Conservation (phyloP, 2,329 filamentous ascomycete species). For the Elsinoe ampelina region DNA sequence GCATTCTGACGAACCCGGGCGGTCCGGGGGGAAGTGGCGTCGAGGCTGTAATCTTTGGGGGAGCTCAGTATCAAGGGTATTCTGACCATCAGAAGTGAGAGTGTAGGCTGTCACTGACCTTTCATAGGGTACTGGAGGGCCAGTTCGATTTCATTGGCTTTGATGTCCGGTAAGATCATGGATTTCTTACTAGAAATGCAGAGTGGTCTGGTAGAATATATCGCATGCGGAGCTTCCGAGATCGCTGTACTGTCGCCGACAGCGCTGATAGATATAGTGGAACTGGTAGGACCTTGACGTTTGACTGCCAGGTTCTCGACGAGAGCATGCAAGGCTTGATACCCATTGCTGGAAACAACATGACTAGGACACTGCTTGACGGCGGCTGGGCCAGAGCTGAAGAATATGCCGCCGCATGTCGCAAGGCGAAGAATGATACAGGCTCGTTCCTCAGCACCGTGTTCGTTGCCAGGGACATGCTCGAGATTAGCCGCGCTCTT, state of each 20-base stretch:
- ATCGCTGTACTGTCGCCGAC: no score
- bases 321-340: not conserved
- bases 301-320: not conserved
- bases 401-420: constrained; percentile 26
- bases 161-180: constrained; percentile 35
- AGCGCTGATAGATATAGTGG: constrained; percentile 20
- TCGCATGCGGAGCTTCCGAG: no score
- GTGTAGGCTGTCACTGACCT: no score
- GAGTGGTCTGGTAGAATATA: no score
- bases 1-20: constrained; percentile 35
- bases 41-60: constrained; percentile 22
- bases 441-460: constrained; percentile 38
- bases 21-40: constrained; percentile 36
- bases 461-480: constrained; percentile 41
- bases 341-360: constrained; percentile 17
- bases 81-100: no score
- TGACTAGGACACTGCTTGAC: constrained; percentile 35
- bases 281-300: not conserved
- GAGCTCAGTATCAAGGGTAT: no score
- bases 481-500: constrained; percentile 36
- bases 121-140: constrained; percentile 19
- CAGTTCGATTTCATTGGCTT: constrained; percentile 38
- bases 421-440: constrained; percentile 24
- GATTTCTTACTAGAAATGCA: no score
- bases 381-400: constrained; percentile 34